Evolutionary conservation across 2,329 filamentous ascomycete species (phyloP), one percentile per base, ranked within the genome.

Genomic region (Biscogniauxia marginata): DNA sequence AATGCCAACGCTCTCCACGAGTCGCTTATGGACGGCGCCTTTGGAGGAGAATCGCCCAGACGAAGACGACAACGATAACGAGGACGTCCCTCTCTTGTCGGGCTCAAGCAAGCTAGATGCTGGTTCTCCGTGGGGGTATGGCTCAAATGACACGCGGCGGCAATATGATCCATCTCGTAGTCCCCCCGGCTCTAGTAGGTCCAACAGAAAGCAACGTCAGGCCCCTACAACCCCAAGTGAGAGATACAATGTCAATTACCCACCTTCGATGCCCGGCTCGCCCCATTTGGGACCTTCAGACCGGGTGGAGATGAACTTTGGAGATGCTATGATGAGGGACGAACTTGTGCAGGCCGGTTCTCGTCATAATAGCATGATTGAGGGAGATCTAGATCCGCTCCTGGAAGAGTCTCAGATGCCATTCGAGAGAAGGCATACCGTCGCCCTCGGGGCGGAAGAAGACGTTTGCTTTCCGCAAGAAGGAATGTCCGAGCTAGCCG

Each of bases 391-490:
- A 43, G 71, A 72, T 19, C 59, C 63, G 3, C 57, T 65, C 66
- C 75, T 57, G 65, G 65, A 71, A 67, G 59, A 70, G 57, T 64
- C 71, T 2, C 54, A 56, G 57, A 63, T 70, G 16, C 55, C 64
- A 65, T 60, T 78, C 72, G 68, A 77, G 18, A 73, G 80, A 49
- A 80, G 87, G 39, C 80, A 82, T 55, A 86, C 83, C 4, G 80
- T 86, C 62, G 79, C 81, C 11, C 72, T 88, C 11, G 80, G 87
- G 9, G 90, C 87, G 0, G 86, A 95, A 66, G 90, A 90, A 62
- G 95, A 98, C 74, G 93, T 98, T 0, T 97, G 95, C 75, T 97
- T 96, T 67, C 93, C 93, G 0, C 85, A 86, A 5, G 87, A 89
- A 53, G 86, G 80, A 4, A 81, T 92, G 73, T 95, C 91, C 0